These are phyloP conservation scores for Rhodotorula glutinis DNA, from an alignment of 1,284 basidiomycete genomes.

Conservation along the genomic window DNA sequence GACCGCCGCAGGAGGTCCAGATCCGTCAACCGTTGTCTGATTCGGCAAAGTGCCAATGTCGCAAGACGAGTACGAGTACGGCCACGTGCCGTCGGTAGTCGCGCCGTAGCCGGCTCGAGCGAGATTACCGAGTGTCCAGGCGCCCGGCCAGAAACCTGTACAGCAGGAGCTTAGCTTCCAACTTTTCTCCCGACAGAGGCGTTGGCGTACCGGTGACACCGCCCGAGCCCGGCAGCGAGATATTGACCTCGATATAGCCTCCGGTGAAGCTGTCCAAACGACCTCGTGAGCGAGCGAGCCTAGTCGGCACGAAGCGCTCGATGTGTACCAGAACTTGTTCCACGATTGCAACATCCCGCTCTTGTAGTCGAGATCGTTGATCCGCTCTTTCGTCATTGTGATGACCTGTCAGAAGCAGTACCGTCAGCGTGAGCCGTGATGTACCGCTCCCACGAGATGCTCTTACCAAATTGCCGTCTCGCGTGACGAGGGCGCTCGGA, in stretches of 20 bases:
- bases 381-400: constrained; percentile 62
- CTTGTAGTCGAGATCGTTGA: constrained; percentile 70
- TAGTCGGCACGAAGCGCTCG: no score
- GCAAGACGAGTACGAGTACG: constrained; percentile 53
- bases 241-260: constrained; percentile 62
- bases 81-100: constrained; percentile 67
- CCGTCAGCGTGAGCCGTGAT: no score
- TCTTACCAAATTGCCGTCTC: constrained; percentile 62
- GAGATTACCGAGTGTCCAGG: constrained; percentile 63
- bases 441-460: no score
- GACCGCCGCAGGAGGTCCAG: constrained; percentile 48
- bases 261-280: constrained; percentile 64
- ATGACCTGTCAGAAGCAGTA: constrained; percentile 46
- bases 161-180: no score
- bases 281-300: neutral
- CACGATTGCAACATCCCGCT: constrained; percentile 59
- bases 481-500: constrained; percentile 75
- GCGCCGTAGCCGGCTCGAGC: constrained; percentile 77
- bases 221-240: constrained; percentile 74
- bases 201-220: constrained; percentile 54
- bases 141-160: constrained; percentile 57
- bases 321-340: constrained; percentile 62
- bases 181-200: no score
- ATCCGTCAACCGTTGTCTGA: constrained; percentile 50
- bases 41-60: constrained; percentile 58